Evolutionary conservation across 331 rosid species (phyloP).

Genomic region (Quercus tomentella): DNA sequence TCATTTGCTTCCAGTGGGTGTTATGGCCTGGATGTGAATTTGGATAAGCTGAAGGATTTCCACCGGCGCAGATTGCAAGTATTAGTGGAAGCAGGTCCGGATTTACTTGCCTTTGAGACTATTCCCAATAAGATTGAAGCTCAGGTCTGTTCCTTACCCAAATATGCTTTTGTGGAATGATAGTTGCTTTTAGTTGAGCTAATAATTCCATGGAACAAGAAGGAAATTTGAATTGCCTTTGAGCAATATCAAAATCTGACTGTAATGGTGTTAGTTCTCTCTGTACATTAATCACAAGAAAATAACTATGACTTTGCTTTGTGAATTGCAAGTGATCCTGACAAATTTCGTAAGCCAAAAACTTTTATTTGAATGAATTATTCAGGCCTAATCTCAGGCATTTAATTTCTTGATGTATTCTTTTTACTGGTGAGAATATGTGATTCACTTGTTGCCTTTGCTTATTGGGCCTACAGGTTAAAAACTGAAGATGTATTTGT

Average conservation of each 20-base stretch:
- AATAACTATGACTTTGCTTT: background rate
- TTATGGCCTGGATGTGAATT: slow-evolving; percentile 56
- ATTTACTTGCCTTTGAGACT: slow-evolving; percentile 86
- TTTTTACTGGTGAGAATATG: no score
- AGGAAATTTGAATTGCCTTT: background rate
- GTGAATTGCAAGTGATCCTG: background rate
- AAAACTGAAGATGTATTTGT: background rate
- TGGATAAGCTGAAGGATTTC: slow-evolving; percentile 79
- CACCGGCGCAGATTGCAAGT: slow-evolving; percentile 82
- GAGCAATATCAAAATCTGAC: background rate
- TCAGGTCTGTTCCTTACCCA: slow-evolving; percentile 40
- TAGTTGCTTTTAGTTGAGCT: background rate
- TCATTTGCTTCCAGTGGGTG: slow-evolving; percentile 48
- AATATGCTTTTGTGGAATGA: background rate
- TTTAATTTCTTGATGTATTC: no score
- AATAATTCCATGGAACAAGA: background rate
- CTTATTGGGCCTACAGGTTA: background rate
- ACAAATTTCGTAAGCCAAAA: background rate
- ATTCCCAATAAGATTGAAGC: slow-evolving; percentile 89
- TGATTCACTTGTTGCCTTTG: no score
- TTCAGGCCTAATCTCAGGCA: no score
- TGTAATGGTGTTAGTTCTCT: background rate
- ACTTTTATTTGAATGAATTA: no score
- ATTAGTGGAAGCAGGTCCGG: slow-evolving; percentile 74
- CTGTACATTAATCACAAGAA: background rate